Base-by-base conservation (phyloP, 208 protist species). In the Crithidia sp. region DNA sequence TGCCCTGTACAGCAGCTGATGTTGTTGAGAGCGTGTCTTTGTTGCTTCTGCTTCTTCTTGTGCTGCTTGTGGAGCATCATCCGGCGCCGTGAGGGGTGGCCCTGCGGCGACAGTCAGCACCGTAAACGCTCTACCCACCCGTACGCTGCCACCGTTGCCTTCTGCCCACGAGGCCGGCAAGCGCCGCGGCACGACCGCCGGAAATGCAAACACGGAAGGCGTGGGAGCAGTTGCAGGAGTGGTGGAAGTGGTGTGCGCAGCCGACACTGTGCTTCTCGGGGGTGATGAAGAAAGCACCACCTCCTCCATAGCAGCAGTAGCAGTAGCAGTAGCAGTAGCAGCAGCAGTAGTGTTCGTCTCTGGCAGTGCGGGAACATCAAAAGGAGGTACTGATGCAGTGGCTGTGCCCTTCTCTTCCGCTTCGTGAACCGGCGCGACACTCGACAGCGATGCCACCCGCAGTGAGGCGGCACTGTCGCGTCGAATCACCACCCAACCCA, bases 31-130 rank as follows among this genome's bases (percentile, higher is more conserved):
- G 28, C 28, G 28, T 28, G 28, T 28, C 28, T 28, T 28, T 28
- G 28, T 28, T 28, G 28, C 28, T 28, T 1, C 28, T 28, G 28
- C 28, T 28, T 28, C 28, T 28, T 28, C 28, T 28, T 28, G 28
- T 28, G 28, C 28, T 28, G 28, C 28, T 28, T 28, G 28, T 28
- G 28, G 28, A 28, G 28, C 28, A 28, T 28, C 1, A 28, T 28
- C 28, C 28, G 28, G 28, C 28, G 28, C 28, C 28, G 28, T 58
- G 13, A 76, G 45, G 6, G 71, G 71, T 1, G 71, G 28, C 5
- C 56, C 63, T 3, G 54, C 28, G 5, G 67, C 56, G 3, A 83
- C 70, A 0, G 70, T 80, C n/a, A 79, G 58, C 16, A 84, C 52
- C 7, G 79, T 65, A 40, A 84, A 81, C 12, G 61, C 53, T 36